phyloP scores from a whole-genome alignment of 2,329 filamentous ascomycete species.

The Talaromyces piceae region DNA sequence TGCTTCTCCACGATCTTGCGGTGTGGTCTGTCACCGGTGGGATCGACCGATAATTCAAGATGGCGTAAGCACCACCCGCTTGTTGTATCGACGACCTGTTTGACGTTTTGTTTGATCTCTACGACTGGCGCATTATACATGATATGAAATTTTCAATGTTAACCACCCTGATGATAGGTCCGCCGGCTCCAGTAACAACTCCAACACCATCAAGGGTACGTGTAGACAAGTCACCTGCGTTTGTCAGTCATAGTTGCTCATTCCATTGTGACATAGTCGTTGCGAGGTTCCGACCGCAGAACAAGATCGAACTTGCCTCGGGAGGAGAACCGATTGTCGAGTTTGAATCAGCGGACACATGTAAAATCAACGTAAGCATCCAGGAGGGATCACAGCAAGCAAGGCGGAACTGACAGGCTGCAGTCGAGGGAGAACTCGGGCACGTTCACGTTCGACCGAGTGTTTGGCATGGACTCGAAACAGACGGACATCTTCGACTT shows the following conservation, averaged over 20 bases:
- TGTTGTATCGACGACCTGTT: not conserved
- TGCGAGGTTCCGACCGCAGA: conserved; percentile 94
- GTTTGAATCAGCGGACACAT: conserved; percentile 85
- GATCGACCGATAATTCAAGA: conserved; percentile 22
- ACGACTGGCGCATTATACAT: too few species aligned
- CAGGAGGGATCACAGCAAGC: not conserved
- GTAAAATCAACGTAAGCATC: conserved; percentile 65
- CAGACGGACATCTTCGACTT: conserved; percentile 97
- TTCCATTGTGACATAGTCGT: conserved; percentile 56
- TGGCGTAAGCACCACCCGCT: conserved; percentile 37
- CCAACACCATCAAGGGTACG: conserved; percentile 50
- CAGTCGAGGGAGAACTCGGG: conserved; percentile 77
- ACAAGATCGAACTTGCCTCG: conserved; percentile 82
- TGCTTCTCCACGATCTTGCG: conserved; percentile 4
- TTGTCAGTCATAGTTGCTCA: conserved; percentile 4
- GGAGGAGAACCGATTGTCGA: conserved; percentile 86
- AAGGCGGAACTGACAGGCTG: conserved; percentile 14
- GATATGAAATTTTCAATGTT: too few species aligned
- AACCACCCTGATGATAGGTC: not conserved
- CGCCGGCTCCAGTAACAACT: conserved; percentile 15
- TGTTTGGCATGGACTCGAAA: conserved; percentile 88
- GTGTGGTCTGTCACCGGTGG: conserved; percentile 7
- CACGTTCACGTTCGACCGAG: conserved; percentile 91
- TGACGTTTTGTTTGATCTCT: not conserved
- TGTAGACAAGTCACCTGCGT: conserved; percentile 5